Percentiles rank a stretch among this genome's conserved stretches.
Evolutionary conservation across 2,329 filamentous ascomycete genomes (phyloP).

Genomic region (Colletotrichum orbiculare): DNA sequence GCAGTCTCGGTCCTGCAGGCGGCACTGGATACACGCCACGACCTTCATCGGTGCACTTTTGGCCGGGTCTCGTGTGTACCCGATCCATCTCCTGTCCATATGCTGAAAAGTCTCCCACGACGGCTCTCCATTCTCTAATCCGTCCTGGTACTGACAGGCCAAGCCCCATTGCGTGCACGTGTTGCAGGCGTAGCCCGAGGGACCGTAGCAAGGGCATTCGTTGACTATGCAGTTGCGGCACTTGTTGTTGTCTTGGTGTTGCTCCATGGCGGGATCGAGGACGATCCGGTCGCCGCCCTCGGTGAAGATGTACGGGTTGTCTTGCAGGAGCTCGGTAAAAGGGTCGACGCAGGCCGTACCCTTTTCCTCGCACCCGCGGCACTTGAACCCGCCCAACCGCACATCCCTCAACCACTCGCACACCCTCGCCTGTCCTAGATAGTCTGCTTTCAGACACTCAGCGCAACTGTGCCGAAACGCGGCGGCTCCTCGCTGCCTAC

Average conservation of each 20-base stretch:
- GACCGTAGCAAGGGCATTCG: conserved; percentile 19
- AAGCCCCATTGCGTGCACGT: conserved; percentile 34
- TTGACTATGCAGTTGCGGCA: conserved; percentile 28
- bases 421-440: too few relatives aligned
- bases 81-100: conserved; percentile 26
- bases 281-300: conserved; percentile 9
- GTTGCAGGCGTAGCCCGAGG: conserved; percentile 27
- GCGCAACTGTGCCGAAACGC: too few relatives aligned
- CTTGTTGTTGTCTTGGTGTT: not conserved
- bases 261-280: not conserved
- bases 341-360: conserved; percentile 38
- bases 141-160: conserved; percentile 15
- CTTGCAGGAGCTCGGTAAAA: conserved; percentile 30
- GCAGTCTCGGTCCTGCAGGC: conserved; percentile 38
- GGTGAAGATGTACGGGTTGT: conserved; percentile 2
- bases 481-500: conserved; percentile 36
- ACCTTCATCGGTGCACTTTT: conserved; percentile 9
- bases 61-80: conserved; percentile 12
- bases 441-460: too few relatives aligned
- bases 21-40: conserved; percentile 24
- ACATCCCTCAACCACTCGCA: conserved; percentile 29
- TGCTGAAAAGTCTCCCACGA: not conserved
- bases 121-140: not conserved
- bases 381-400: conserved; percentile 29
- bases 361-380: conserved; percentile 36